Base-by-base conservation (phyloP, 192 early-diverging fungal genomes). In the Linnemannia zychae region DNA sequence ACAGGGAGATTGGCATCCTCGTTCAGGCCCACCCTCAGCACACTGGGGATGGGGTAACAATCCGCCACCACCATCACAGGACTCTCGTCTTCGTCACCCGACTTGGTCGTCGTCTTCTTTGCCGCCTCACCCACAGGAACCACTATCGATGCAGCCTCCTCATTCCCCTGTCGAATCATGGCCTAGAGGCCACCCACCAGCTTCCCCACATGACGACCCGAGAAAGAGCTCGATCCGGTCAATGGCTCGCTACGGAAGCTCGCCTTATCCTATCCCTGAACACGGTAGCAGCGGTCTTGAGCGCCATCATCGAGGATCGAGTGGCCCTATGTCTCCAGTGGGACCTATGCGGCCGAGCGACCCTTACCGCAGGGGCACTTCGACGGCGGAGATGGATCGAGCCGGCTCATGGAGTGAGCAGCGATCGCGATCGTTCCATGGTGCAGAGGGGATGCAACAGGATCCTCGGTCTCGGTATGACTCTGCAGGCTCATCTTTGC, bases 341-440 rank as follows among this genome's bases (percentile, higher is more conserved):
- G 67, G 36, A 33, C 38, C 33, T 38, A 20, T 40, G 33, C 34
- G 67, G 6, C 33, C 67, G 57, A 63, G 57, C 11, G 57, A 63
- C 28, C 28, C 46, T 48, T 48, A 36, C 67, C 67, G 33, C 17
- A 68, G 67, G 37, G 33, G 36, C 69, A 12, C 74, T 33, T 2
- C 75, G 66, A 44, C 81, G 75, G 12, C 81, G 0, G 81, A 82
- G 24, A 71, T 76, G 38, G 81, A 82, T 72, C 81, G 81, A 6
- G 40, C 47, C n/a, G 22, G 12, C 7, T 16, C 36, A 11, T 75
- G 80, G 70, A 76, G 48, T 12, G 81, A 82, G 17, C 75, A 76
- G n/a, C 75, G 81, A 33, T 82, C 81, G 31, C 34, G 81, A 31
- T 77, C 81, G n/a, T 77, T 77, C 60, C 81, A 82, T 52, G 79